Percentiles rank a stretch among this genome's conserved stretches.
Conservation (phyloP, 768 basidiomycete species). For the Nidularia sp. region DNA sequence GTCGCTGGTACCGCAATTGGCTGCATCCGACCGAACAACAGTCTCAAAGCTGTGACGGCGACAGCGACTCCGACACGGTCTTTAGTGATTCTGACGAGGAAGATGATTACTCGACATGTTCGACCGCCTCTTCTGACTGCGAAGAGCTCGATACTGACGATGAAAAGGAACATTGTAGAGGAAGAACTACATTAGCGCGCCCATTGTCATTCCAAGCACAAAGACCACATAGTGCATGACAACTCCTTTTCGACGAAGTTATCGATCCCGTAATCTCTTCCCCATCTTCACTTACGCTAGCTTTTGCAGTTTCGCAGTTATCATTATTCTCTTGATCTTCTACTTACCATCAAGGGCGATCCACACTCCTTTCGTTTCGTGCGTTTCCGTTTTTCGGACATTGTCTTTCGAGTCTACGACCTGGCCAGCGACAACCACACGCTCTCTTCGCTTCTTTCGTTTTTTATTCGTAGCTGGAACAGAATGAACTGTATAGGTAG, state of each 20-base stretch:
- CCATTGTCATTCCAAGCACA: conserved; percentile 30
- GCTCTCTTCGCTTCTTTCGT: conserved; percentile 7
- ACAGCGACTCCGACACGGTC: conserved; percentile 33
- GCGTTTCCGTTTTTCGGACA: conserved; percentile 8
- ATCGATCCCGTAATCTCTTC: conserved; percentile 4
- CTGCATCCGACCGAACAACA: conserved; percentile 30
- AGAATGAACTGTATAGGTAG: background rate
- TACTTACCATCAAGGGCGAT: conserved; percentile 1
- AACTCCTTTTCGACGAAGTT: background rate
- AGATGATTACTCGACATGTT: conserved; percentile 20
- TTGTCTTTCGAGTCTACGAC: background rate
- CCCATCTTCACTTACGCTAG: conserved; percentile 6
- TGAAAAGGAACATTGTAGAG: conserved; percentile 34
- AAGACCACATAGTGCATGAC: conserved; percentile 10
- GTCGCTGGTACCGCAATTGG: conserved; percentile 72
- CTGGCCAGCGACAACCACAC: background rate
- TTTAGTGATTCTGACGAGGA: conserved; percentile 28
- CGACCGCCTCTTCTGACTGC: conserved; percentile 29
- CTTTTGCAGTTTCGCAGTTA: conserved; percentile 8
- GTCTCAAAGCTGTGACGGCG: conserved; percentile 18
- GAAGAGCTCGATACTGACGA: conserved; percentile 29
- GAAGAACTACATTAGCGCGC: conserved; percentile 34
- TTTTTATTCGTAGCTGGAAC: conserved; percentile 3
- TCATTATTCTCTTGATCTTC: conserved; percentile 13
- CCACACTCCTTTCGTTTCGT: conserved; percentile 20